Percentiles rank a stretch among this genome's conserved stretches.
These are phyloP conservation scores for Spatholobus suberectus DNA, from an alignment of 306 rosid species.

Conservation along the genomic window DNA sequence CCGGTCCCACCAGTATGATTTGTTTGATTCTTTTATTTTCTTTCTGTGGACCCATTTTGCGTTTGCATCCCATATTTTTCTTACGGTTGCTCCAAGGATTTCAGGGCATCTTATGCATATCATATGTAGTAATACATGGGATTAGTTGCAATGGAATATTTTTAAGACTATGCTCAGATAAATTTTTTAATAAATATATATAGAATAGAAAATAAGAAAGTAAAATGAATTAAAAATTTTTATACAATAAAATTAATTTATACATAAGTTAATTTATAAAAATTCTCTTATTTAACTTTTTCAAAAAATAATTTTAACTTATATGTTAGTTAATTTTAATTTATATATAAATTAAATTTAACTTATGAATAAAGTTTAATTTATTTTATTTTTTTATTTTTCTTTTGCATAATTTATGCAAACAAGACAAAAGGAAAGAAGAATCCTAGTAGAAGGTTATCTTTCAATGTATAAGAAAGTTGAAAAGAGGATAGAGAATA, in stretches of 20 bases:
- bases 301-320: neutral
- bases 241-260: too few relatives aligned
- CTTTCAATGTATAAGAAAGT: neutral
- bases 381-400: neutral
- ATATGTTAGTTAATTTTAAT: too few relatives aligned
- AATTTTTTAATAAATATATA: too few relatives aligned
- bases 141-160: neutral
- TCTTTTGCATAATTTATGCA: neutral
- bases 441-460: neutral
- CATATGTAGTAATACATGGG: neutral
- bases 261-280: too few relatives aligned
- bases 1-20: neutral
- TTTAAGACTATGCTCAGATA: too few relatives aligned
- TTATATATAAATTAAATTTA: neutral
- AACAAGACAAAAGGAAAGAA: neutral
- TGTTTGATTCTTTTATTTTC: neutral
- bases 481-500: neutral
- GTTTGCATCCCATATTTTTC: neutral
- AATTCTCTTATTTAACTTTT: too few relatives aligned
- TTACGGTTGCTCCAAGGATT: neutral
- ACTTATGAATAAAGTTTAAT: neutral
- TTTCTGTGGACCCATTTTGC: neutral
- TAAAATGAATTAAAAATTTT: too few relatives aligned
- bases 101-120: conserved; percentile 32
- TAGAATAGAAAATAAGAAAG: too few relatives aligned